phyloP scores from a whole-genome alignment of 495 filamentous ascomycete genomes.

The Penicillium simplicissimum region DNA sequence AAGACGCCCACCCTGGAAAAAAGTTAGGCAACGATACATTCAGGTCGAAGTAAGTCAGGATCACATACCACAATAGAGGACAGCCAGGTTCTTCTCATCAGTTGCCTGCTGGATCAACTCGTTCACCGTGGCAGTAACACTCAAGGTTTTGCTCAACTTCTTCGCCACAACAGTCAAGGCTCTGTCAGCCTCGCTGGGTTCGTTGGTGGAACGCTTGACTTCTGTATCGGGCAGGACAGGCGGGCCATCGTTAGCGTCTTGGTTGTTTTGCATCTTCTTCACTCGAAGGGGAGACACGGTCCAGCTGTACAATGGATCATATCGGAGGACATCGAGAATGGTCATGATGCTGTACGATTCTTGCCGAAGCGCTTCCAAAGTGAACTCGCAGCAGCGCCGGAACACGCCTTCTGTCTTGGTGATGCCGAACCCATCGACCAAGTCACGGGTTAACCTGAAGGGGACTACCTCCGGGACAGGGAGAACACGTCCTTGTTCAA shows the following conservation, averaged over 20 bases:
- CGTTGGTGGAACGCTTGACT: conserved; percentile 57
- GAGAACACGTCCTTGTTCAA: conserved; percentile 90
- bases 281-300: conserved; percentile 86
- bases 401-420: conserved; percentile 95
- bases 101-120: conserved; percentile 94
- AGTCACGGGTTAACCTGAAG: conserved; percentile 90
- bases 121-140: conserved; percentile 92
- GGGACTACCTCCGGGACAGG: conserved; percentile 94
- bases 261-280: conserved; percentile 69
- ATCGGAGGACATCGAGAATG: conserved; percentile 90
- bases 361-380: conserved; percentile 85
- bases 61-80: conserved; percentile 80
- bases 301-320: conserved; percentile 96
- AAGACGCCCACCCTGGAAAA: conserved; percentile 63
- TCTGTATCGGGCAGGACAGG: conserved; percentile 34
- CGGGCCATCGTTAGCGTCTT: conserved; percentile 50
- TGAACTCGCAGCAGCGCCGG: conserved; percentile 95
- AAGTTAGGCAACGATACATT: conserved; percentile 16
- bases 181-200: conserved; percentile 88
- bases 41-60: conserved; percentile 10
- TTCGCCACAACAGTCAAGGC: conserved; percentile 90
- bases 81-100: conserved; percentile 88
- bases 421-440: conserved; percentile 96
- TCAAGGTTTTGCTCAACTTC: conserved; percentile 90
- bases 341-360: conserved; percentile 97